Evolutionary conservation across 352 stramenopile genomes (phyloP).

Genomic region (Blastocystis sp.): DNA sequence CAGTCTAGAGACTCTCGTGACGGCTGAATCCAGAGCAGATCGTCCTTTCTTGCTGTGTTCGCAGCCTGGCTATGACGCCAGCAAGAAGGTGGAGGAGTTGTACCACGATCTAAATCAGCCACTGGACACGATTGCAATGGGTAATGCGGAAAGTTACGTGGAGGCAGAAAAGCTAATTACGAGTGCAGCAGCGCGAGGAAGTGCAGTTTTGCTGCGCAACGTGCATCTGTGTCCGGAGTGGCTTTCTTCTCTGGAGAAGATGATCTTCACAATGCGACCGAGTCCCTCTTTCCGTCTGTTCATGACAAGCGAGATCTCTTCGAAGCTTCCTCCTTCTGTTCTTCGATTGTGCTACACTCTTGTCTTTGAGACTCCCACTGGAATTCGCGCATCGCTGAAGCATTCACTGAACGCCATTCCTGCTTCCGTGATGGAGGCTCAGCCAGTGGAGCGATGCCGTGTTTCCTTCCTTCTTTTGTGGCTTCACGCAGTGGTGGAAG

Average conservation of each 20-base stretch:
- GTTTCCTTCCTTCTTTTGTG: slow-evolving; percentile 93
- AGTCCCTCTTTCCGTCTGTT: slow-evolving; percentile 78
- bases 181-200: slow-evolving; percentile 86
- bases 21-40: slow-evolving; percentile 79
- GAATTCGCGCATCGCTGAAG: slow-evolving; percentile 90
- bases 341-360: slow-evolving; percentile 91
- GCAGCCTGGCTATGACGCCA: slow-evolving; percentile 93
- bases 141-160: slow-evolving; percentile 87
- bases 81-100: slow-evolving; percentile 87
- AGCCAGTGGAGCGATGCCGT: slow-evolving; percentile 76
- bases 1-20: slow-evolving; percentile 72
- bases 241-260: slow-evolving; percentile 92
- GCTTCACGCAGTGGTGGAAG: slow-evolving; percentile 94
- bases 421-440: slow-evolving; percentile 79
- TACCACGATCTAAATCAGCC: slow-evolving; percentile 80
- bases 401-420: slow-evolving; percentile 86
- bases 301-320: slow-evolving; percentile 93
- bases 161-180: slow-evolving; percentile 86
- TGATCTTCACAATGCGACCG: slow-evolving; percentile 76
- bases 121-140: slow-evolving; percentile 94
- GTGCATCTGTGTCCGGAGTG: slow-evolving; percentile 95
- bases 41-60: slow-evolving; percentile 91
- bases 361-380: slow-evolving; percentile 91
- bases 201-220: slow-evolving; percentile 97
- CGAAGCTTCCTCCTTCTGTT: slow-evolving; percentile 87